Percentiles rank a stretch among this genome's conserved stretches.
These are phyloP conservation scores for Bondarzewia mesenterica DNA, from an alignment of 1,284 basidiomycete genomes.

Conservation along the genomic window DNA sequence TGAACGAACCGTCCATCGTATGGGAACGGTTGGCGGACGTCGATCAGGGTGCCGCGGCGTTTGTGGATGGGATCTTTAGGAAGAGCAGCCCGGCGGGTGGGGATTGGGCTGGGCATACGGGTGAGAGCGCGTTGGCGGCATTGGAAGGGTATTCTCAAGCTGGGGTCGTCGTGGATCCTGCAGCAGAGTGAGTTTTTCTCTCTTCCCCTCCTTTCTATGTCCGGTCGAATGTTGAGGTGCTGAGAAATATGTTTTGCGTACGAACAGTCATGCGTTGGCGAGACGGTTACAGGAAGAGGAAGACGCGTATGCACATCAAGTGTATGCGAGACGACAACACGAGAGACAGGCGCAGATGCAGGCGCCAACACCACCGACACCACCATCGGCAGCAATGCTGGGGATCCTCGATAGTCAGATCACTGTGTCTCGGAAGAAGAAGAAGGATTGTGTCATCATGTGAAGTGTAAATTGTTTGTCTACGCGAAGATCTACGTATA, in stretches of 20 bases:
- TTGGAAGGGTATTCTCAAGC: not conserved
- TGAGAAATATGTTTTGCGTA: not conserved
- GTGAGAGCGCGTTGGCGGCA: not conserved
- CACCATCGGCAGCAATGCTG: no score
- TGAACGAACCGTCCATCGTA: slow-evolving; percentile 68
- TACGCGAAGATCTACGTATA: no score
- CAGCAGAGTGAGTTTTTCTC: slow-evolving; percentile 38
- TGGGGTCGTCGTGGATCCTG: slow-evolving; percentile 25
- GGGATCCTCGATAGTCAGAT: no score
- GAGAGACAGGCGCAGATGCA: slow-evolving; percentile 20
- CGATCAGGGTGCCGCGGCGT: slow-evolving; percentile 68
- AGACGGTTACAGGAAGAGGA: slow-evolving; percentile 69
- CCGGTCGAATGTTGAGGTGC: not conserved
- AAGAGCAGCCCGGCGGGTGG: slow-evolving; percentile 65
- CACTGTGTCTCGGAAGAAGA: slow-evolving; percentile 38
- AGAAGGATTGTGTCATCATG: slow-evolving; percentile 59
- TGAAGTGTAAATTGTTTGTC: no score
- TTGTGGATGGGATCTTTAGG: slow-evolving; percentile 65
- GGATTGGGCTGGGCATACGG: slow-evolving; percentile 58
- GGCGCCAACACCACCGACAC: slow-evolving; percentile 13
- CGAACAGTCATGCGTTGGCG: slow-evolving; percentile 51
- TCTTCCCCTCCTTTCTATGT: not conserved
- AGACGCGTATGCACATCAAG: slow-evolving; percentile 39
- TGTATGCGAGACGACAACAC: slow-evolving; percentile 31
- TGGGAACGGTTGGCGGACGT: slow-evolving; percentile 89